Conservation (phyloP, 2,329 filamentous ascomycete genomes). For the Aureobasidium melanogenum region DNA sequence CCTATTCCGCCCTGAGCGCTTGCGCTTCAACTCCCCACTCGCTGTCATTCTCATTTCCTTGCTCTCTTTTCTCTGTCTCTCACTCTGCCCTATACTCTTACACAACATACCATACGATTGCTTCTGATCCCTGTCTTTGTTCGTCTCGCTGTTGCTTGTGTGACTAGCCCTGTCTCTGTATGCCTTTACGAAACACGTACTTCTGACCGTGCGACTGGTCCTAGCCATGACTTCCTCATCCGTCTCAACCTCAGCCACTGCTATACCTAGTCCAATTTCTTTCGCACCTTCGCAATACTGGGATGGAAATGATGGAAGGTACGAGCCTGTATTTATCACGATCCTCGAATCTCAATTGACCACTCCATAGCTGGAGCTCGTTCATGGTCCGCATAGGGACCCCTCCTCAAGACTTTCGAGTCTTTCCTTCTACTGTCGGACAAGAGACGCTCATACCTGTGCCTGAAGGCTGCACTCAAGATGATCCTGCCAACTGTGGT, state of each 20-base stretch:
- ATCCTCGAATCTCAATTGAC: slow-evolving; percentile 5
- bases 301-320: slow-evolving; percentile 18
- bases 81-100: neutral
- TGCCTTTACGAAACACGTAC: neutral
- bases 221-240: neutral
- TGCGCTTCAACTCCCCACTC: neutral
- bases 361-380: slow-evolving; percentile 13
- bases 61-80: neutral
- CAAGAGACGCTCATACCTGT: slow-evolving; percentile 28
- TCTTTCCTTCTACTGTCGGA: slow-evolving; percentile 23
- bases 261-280: neutral
- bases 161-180: neutral
- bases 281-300: slow-evolving; percentile 14
- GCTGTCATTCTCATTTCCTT: neutral
- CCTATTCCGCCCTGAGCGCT: neutral
- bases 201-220: neutral
- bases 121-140: neutral
- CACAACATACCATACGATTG: neutral
- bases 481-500: slow-evolving; percentile 20
- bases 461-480: slow-evolving; percentile 26
- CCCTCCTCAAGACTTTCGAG: slow-evolving; percentile 15
- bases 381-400: slow-evolving; percentile 15
- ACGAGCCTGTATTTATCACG: no score
- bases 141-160: neutral
- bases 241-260: neutral